These are phyloP conservation scores for Serendipita sp. DNA, from an alignment of 768 basidiomycete species.

Conservation along the genomic window DNA sequence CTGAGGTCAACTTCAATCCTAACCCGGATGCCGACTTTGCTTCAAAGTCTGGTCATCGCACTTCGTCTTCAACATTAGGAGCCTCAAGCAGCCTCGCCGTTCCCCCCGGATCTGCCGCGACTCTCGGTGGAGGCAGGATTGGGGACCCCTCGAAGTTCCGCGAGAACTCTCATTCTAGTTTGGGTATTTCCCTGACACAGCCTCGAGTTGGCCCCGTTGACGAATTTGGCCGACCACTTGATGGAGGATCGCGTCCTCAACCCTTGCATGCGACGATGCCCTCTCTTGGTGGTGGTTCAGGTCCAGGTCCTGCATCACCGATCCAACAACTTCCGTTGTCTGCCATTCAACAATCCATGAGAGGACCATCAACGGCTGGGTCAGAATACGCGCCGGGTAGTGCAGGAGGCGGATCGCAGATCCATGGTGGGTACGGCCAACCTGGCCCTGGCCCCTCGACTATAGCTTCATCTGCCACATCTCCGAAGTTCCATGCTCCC, in stretches of 20 bases:
- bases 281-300: not conserved
- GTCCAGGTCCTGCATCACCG: not conserved
- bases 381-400: too few relatives aligned
- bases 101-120: too few relatives aligned
- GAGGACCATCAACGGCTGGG: not conserved
- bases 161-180: not conserved
- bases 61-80: too few relatives aligned
- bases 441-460: not conserved
- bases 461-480: not conserved
- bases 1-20: constrained; percentile 12
- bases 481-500: not conserved
- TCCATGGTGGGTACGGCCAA: too few relatives aligned
- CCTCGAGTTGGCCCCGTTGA: not conserved
- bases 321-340: not conserved
- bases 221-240: not conserved
- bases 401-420: too few relatives aligned
- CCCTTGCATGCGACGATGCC: not conserved
- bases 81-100: too few relatives aligned
- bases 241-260: not conserved
- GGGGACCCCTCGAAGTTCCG: too few relatives aligned
- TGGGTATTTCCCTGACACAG: too few relatives aligned
- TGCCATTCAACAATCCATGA: not conserved
- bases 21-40: not conserved
- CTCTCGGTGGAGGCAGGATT: too few relatives aligned
- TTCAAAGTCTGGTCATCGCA: not conserved